Evolutionary conservation across 345 rosid genomes (phyloP), one percentile per base, ranked within the genome.

Genomic region (Punica granatum): DNA sequence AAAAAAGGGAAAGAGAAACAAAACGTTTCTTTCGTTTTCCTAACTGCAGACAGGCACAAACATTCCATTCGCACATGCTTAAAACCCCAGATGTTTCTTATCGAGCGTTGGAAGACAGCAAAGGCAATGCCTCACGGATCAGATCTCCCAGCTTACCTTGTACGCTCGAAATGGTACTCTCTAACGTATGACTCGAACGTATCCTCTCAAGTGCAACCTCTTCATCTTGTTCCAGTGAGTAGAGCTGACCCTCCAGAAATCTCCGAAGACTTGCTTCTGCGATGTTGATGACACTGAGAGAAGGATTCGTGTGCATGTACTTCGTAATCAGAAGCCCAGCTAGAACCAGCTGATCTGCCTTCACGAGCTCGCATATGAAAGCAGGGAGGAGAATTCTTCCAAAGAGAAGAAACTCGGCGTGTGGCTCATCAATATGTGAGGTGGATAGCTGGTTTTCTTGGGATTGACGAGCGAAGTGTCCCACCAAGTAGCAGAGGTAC

Each of bases 261-360:
- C 86, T 85, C 42, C 74, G 19, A 42, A 94, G 85, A 72, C 92
- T 84, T 58, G 84, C 87, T 76, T 86, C 93, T 0, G 92, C 82
- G 32, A 87, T 61, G 63, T 86, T 91, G 39, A 91, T 60, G 72
- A 86, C 81, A 46, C 88, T 75, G 51, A 92, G 78, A 71, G 88
- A 81, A 56, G 87, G 79, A 75, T 82, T 88, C 9, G 85, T 82
- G 83, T 88, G 98, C 99, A 89, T 89, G 71, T 79, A 84, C 73
- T 84, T 87, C 1, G 97, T 81, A 49, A 92, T 79, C 23, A 91
- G 33, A 71, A 85, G 79, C 70, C 96, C 98, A 0, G 99, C 99
- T 25, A 94, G 79, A 59, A 89, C 79, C 41, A 78, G 84, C 74
- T 89, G 96, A 70, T 82, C 82, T 2, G 83, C 88, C 79, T 79